These are phyloP conservation scores for Hyphodiscus sp. DNA, from an alignment of 2,329 filamentous ascomycete species.

Conservation along the genomic window DNA sequence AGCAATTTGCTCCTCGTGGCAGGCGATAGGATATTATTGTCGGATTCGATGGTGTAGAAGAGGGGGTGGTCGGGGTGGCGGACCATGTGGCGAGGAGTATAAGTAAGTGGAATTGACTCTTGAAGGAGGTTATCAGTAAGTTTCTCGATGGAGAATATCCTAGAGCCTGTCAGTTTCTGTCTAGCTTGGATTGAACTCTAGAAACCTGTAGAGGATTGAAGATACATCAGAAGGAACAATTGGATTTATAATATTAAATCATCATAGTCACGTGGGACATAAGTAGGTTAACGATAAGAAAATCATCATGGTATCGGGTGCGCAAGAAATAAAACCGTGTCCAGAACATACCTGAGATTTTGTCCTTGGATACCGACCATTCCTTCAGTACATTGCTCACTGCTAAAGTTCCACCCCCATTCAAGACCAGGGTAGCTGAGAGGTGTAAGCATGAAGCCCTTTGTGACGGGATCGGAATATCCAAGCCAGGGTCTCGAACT, in stretches of 20 bases:
- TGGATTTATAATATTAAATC: slow-evolving; percentile 62
- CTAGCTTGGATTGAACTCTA: background rate
- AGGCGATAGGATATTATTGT: slow-evolving; percentile 83
- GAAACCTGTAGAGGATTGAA: slow-evolving; percentile 15
- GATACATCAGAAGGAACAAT: slow-evolving; percentile 93
- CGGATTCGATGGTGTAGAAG: slow-evolving; percentile 91
- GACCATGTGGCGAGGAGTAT: slow-evolving; percentile 83
- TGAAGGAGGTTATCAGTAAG: slow-evolving; percentile 80
- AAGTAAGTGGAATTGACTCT: slow-evolving; percentile 77
- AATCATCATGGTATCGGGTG: slow-evolving; percentile 33
- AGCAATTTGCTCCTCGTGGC: slow-evolving; percentile 71
- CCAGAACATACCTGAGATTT: slow-evolving; percentile 65
- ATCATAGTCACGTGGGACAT: slow-evolving; percentile 33
- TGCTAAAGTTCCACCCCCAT: slow-evolving; percentile 95
- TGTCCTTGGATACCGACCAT: slow-evolving; percentile 91
- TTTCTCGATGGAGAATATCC: slow-evolving; percentile 88
- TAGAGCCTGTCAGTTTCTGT: slow-evolving; percentile 35
- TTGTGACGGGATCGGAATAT: slow-evolving; percentile 81
- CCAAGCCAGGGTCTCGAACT: slow-evolving; percentile 95
- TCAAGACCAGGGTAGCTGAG: slow-evolving; percentile 83
- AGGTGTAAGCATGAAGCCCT: slow-evolving; percentile 86
- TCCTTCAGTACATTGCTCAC: slow-evolving; percentile 86
- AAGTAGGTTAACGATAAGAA: slow-evolving; percentile 35
- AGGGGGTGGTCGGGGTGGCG: slow-evolving; percentile 82
- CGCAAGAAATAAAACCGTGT: slow-evolving; percentile 26